A percentile compares a stretch with the other conserved stretches of the same genome.
These are phyloP conservation scores for Cladophialophora immunda DNA, from an alignment of 2,329 filamentous ascomycete species.

Conservation along the genomic window DNA sequence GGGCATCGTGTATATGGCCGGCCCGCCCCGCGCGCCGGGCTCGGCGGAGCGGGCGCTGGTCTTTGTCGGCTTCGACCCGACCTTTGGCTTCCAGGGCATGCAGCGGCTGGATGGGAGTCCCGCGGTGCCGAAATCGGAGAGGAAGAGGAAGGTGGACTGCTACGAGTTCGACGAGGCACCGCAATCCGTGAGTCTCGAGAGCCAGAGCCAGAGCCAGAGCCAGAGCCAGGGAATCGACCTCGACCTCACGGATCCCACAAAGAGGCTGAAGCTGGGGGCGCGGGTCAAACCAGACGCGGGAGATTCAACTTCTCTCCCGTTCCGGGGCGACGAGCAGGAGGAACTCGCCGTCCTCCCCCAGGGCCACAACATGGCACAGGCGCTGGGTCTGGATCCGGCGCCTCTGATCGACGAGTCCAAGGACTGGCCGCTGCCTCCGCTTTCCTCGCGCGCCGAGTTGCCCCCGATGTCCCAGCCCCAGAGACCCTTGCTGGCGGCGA, in stretches of 20 bases:
- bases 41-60: constrained; percentile 46
- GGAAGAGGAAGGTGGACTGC: constrained; percentile 20
- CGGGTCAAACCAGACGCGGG: neutral
- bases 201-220: neutral
- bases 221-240: neutral
- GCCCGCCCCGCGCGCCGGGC: constrained; percentile 39
- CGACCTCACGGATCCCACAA: constrained; percentile 6
- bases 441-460: neutral
- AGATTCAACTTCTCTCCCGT: neutral
- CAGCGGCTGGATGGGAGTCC: constrained; percentile 31
- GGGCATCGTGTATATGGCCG: constrained; percentile 51
- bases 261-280: constrained; percentile 4
- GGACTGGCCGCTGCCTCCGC: neutral
- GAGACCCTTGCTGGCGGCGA: neutral
- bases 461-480: neutral
- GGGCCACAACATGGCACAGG: neutral
- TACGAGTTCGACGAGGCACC: neutral
- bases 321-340: neutral
- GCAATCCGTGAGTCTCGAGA: neutral
- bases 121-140: constrained; percentile 23
- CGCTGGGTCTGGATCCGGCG: neutral
- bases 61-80: constrained; percentile 52
- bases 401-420: neutral
- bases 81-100: constrained; percentile 45
- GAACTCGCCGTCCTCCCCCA: neutral